Evolutionary conservation across 2,329 filamentous ascomycete genomes (phyloP).

Genomic region (Venturia oleaginea): DNA sequence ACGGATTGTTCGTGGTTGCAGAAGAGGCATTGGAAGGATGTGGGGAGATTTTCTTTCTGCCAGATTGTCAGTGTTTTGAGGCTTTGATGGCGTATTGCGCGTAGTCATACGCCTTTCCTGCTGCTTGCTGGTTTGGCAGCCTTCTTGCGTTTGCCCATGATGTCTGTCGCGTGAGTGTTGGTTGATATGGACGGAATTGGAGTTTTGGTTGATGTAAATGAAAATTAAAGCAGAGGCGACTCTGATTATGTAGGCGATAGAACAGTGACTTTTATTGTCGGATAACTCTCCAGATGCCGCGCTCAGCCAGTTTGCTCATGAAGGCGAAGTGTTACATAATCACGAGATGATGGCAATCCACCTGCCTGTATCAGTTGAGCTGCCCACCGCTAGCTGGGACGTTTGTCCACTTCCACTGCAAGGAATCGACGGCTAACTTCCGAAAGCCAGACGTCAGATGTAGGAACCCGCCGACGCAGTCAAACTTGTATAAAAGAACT

Average conservation of each 20-base stretch:
- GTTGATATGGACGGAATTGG: not conserved
- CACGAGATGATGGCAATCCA: not conserved
- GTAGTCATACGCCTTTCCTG: slow-evolving; percentile 5
- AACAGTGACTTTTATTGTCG: not conserved
- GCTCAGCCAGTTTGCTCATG: not conserved
- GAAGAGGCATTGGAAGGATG: slow-evolving; percentile 92
- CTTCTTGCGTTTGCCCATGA: slow-evolving; percentile 15
- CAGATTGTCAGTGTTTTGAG: not conserved
- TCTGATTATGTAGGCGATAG: not conserved
- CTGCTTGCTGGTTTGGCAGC: slow-evolving; percentile 12
- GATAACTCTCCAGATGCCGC: not conserved
- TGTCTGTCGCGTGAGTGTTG: not conserved
- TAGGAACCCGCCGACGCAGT: not conserved
- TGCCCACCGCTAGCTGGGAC: no score
- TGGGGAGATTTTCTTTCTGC: slow-evolving; percentile 58
- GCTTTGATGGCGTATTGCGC: not conserved
- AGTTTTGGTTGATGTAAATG: not conserved
- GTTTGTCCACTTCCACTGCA: no score
- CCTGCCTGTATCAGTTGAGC: no score
- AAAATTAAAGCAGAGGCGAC: not conserved
- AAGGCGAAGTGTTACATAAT: not conserved
- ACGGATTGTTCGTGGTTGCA: slow-evolving; percentile 97
- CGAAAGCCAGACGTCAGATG: not conserved
- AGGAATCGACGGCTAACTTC: not conserved
- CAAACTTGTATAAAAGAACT: not conserved